phyloP scores from a whole-genome alignment of 768 basidiomycete genomes.

The Tephrocybe sp. region DNA sequence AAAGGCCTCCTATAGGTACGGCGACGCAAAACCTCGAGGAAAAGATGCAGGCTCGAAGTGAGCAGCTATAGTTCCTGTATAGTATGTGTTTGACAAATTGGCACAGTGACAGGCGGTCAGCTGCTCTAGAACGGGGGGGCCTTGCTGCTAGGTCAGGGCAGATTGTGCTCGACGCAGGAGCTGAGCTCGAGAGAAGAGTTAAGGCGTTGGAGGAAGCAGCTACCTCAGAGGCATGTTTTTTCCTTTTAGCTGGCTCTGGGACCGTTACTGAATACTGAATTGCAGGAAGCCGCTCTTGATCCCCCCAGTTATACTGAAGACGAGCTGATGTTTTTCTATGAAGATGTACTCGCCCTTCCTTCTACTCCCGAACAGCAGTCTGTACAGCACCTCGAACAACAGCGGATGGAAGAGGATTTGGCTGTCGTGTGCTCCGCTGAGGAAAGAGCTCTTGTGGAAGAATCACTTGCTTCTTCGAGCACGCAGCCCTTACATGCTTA shows the following conservation, averaged over 20 bases:
- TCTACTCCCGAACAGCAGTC: slow-evolving; percentile 1
- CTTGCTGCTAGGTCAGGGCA: slow-evolving; percentile 17
- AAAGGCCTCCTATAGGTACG: slow-evolving; percentile 6
- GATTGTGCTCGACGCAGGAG: slow-evolving; percentile 12
- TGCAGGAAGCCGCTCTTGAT: slow-evolving; percentile 31
- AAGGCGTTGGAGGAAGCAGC: slow-evolving; percentile 35
- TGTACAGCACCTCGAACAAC: slow-evolving; percentile 15
- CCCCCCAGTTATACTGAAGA: slow-evolving; percentile 40
- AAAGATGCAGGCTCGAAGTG: slow-evolving; percentile 2
- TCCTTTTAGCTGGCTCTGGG: not conserved
- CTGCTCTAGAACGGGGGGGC: slow-evolving; percentile 10
- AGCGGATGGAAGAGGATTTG: slow-evolving; percentile 32
- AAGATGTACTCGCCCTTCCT: slow-evolving; percentile 42
- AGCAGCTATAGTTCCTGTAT: not conserved
- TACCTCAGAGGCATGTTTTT: slow-evolving; percentile 30
- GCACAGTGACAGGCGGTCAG: slow-evolving; percentile 3
- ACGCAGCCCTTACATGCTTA: slow-evolving; percentile 19
- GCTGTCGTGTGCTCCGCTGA: slow-evolving; percentile 32
- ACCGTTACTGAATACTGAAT: not conserved
- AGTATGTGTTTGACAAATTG: not conserved
- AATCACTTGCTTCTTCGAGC: slow-evolving; percentile 3
- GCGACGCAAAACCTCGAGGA: not conserved
- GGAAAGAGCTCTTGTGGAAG: slow-evolving; percentile 20
- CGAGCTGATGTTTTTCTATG: slow-evolving; percentile 41
- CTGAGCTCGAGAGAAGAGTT: slow-evolving; percentile 36